These are phyloP conservation scores for Russula foetens DNA, from an alignment of 768 basidiomycete species.

Conservation along the genomic window DNA sequence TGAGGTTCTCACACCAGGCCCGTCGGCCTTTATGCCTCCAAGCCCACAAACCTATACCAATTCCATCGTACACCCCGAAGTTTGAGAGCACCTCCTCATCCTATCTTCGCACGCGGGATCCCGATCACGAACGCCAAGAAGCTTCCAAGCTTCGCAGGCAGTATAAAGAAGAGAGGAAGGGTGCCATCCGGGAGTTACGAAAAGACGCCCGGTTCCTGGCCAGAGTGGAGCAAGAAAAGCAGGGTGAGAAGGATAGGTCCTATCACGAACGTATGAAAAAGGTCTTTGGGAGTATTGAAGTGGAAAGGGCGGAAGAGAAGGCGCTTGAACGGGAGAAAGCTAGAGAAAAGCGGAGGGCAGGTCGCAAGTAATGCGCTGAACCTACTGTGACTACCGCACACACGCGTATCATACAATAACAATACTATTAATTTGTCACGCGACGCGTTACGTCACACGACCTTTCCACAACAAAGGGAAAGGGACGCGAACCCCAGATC, in stretches of 20 bases:
- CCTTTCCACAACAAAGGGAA: no score
- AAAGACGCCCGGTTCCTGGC: constrained; percentile 95
- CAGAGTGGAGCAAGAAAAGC: constrained; percentile 74
- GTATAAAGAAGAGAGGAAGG: constrained; percentile 94
- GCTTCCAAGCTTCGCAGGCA: constrained; percentile 76
- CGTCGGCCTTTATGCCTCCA: constrained; percentile 80
- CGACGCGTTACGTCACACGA: neutral
- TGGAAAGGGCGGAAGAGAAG: constrained; percentile 94
- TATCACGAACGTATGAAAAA: constrained; percentile 82
- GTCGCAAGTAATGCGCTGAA: constrained; percentile 47
- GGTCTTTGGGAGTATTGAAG: constrained; percentile 67
- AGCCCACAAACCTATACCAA: constrained; percentile 93
- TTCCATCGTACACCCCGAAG: constrained; percentile 87
- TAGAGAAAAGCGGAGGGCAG: constrained; percentile 68
- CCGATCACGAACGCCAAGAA: constrained; percentile 86
- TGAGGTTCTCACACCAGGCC: constrained; percentile 64
- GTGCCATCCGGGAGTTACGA: constrained; percentile 90
- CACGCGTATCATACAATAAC: no score
- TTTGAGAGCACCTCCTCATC: constrained; percentile 75
- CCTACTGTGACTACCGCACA: neutral
- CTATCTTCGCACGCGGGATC: constrained; percentile 75
- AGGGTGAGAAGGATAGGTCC: constrained; percentile 71
- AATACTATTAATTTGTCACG: neutral
- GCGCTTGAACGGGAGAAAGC: constrained; percentile 77
- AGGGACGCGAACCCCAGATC: neutral